Conservation (phyloP, 257 asterid species). For the Verbascum thapsus region DNA sequence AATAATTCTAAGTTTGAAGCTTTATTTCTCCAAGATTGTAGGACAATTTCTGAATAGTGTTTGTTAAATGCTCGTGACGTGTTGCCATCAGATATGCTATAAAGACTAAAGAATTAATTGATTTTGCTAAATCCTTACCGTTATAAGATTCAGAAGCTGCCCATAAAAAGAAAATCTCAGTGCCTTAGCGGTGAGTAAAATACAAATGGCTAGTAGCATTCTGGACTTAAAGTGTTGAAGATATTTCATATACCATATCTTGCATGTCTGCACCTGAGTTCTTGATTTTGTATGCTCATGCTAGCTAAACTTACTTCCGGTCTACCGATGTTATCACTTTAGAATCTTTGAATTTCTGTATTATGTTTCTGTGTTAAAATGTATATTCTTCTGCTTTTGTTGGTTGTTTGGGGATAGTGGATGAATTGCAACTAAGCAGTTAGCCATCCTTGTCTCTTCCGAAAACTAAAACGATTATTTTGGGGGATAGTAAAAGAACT, state of each 20-base stretch:
- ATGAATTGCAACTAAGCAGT: no score
- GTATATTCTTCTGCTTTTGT: background rate
- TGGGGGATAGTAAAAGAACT: background rate
- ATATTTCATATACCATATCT: slow-evolving; percentile 19
- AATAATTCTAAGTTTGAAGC: slow-evolving; percentile 55
- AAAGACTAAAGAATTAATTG: slow-evolving; percentile 57
- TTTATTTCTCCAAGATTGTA: slow-evolving; percentile 38
- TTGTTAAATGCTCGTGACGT: slow-evolving; percentile 48
- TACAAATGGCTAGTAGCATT: slow-evolving; percentile 19
- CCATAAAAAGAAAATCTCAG: slow-evolving; percentile 43
- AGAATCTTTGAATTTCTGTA: background rate
- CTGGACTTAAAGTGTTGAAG: slow-evolving; percentile 2
- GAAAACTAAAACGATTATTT: background rate
- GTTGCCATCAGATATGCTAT: slow-evolving; percentile 56
- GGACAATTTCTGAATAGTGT: slow-evolving; percentile 46
- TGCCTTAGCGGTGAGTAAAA: slow-evolving; percentile 72
- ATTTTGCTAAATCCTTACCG: slow-evolving; percentile 46
- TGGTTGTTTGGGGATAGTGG: slow-evolving; percentile 11
- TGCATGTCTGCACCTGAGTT: slow-evolving; percentile 15
- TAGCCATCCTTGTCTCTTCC: slow-evolving; percentile 10
- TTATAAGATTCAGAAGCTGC: slow-evolving; percentile 48
- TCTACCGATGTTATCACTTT: background rate
- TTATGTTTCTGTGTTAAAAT: slow-evolving; percentile 1
- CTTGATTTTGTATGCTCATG: slow-evolving; percentile 1
- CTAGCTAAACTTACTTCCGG: background rate